Evolutionary conservation across 2,329 filamentous ascomycete genomes (phyloP), one percentile per base, ranked within the genome.

Genomic region (Aspergillus sp.): DNA sequence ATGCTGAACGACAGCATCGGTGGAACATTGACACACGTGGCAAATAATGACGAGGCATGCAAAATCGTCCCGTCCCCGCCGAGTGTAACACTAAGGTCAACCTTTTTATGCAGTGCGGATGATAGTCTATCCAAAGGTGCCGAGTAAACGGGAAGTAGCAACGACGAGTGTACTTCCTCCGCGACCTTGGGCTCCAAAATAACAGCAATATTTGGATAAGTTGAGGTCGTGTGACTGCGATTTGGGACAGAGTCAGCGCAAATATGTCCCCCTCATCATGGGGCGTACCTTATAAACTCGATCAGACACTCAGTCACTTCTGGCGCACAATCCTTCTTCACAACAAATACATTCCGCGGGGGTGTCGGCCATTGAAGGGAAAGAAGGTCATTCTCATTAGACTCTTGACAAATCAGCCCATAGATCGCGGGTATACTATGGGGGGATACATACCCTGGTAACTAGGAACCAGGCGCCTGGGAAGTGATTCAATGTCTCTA

Each of bases 1-100:
- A 99, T 97, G 74, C 93, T 96, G 74, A 99, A 99, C 1, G 92
- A 93, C 7, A 99, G 82, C 38, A 99, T 91, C 0, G 95, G 95
- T 0, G 95, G 95, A 0, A 99, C 94, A 48, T 88, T 87, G 2
- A 85, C 83, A 49, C 91, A 88, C 43, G 91, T 89, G 62, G 92
- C 92, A 79, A 96, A 98, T 5, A 97, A 84, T 57, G 91, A 93
- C 2, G 92, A 90, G 0, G 93, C 93, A 62, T 91, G 91, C 51
- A 97, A 79, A 57, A 97, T 94, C 2, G 93, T 97, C 63, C 93
- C 93, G 76, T 99, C 95, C 47, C 95, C 95, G 57, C 95, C 95
- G 54, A 99, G 87, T 0, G 95, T 98, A 48, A 92, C 89, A 23
- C 94, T 89, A 61, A 97, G 83, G 72, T 99, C 95, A 62, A 96